Evolutionary conservation across 805 yeast genomes (phyloP).

Genomic region (Kluyveromyces dobzhanskii): DNA sequence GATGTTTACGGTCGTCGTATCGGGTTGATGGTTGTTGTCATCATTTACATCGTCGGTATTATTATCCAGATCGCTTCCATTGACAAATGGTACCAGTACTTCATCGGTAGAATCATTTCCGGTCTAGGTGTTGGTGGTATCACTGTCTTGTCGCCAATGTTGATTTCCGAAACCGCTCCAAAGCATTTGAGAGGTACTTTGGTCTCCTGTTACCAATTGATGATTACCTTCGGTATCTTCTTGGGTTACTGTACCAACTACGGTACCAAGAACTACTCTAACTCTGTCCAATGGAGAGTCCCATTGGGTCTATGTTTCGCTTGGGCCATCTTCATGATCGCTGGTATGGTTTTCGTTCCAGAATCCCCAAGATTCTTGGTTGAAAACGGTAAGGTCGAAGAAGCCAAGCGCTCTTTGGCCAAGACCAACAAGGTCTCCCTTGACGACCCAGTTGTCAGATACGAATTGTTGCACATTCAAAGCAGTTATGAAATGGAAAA

Average conservation of each 20-base stretch:
- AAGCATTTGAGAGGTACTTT: constrained; percentile 55
- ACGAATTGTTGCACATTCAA: constrained; percentile 48
- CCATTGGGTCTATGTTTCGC: constrained; percentile 51
- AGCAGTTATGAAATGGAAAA: constrained; percentile 54
- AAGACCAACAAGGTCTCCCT: constrained; percentile 45
- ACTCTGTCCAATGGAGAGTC: constrained; percentile 64
- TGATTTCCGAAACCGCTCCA: constrained; percentile 39
- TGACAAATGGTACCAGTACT: constrained; percentile 57
- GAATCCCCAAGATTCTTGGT: constrained; percentile 66
- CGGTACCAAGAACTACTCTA: constrained; percentile 36
- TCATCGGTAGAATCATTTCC: constrained; percentile 57
- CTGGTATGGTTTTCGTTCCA: constrained; percentile 47
- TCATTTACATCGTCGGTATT: constrained; percentile 58
- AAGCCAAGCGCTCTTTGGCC: constrained; percentile 52
- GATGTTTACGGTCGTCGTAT: constrained; percentile 57
- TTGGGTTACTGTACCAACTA: constrained; percentile 66
- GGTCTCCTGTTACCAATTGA: constrained; percentile 62
- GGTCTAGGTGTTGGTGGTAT: constrained; percentile 75
- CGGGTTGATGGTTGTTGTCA: constrained; percentile 52
- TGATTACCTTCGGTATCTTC: constrained; percentile 66
- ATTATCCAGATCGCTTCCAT: constrained; percentile 51
- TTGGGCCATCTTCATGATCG: constrained; percentile 34
- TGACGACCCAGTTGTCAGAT: constrained; percentile 48
- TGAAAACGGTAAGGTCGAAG: constrained; percentile 47
- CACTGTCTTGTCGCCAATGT: constrained; percentile 67